phyloP scores from a whole-genome alignment of 225 moss, liverwort and hornwort species.

The Anthoceros angustus region DNA sequence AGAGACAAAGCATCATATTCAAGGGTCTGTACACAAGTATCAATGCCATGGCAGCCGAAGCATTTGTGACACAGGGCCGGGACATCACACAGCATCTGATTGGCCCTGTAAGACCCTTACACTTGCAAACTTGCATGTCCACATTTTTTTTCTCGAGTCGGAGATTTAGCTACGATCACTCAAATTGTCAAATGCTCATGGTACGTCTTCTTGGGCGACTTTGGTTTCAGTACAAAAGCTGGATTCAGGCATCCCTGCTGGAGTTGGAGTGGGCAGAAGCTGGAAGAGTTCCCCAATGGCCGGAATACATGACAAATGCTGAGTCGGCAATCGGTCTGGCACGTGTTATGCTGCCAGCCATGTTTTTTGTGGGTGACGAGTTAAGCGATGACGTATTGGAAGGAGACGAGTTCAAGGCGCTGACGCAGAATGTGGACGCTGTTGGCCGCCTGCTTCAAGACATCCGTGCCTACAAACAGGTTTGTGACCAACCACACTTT shows the following conservation, averaged over 20 bases:
- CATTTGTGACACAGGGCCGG: conserved; percentile 28
- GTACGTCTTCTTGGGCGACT: too few relatives aligned
- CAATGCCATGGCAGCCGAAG: conserved; percentile 29
- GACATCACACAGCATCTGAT: conserved; percentile 37
- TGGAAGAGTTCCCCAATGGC: neutral
- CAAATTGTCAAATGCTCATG: too few relatives aligned
- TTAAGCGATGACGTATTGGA: neutral
- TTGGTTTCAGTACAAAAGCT: too few relatives aligned
- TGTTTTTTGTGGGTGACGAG: neutral
- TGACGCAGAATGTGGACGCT: neutral
- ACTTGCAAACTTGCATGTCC: neutral
- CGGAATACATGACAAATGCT: neutral
- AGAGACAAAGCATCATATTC: conserved; percentile 28
- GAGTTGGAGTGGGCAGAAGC: neutral
- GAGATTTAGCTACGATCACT: neutral
- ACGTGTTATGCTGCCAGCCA: neutral
- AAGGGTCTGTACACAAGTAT: conserved; percentile 26
- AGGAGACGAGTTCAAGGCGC: neutral
- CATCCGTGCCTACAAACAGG: neutral
- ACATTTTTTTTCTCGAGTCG: neutral
- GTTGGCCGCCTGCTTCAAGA: neutral
- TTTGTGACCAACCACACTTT: neutral
- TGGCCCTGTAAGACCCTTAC: conserved; percentile 9
- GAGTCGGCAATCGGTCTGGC: neutral
- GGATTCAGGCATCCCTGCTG: too few relatives aligned